Evolutionary conservation across 2,329 filamentous ascomycete genomes (phyloP), one percentile per base, ranked within the genome.

Genomic region (Alternaria gaisen): DNA sequence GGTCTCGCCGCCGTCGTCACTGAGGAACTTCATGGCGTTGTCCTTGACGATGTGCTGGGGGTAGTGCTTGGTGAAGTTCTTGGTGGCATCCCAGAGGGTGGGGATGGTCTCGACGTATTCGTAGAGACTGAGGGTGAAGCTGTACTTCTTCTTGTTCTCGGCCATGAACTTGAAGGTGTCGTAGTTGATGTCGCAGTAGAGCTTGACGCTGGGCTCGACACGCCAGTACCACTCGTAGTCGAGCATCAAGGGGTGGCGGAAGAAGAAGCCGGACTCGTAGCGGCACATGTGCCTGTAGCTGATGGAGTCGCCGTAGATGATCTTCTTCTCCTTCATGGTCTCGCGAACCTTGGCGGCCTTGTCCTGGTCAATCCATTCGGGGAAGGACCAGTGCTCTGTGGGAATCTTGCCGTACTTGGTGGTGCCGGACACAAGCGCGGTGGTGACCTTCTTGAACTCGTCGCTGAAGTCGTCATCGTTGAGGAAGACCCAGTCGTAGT

Each of bases 151-250:
- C 80, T 91, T 90, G 81, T 97, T 89, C 77, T 98, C 94, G 71
- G 91, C 90, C 93, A 99, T 97, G 83, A 88, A 93, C 67, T 92
- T 92, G 89, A 99, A 99, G 8, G 95, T 92, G 76, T 99, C 95
- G 80, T 97, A 97, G 80, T 93, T 87, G 74, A 99, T 87, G 77
- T 99, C 95, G 82, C 95, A 99, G 86, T 88, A 97, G 64, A 99
- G 90, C 84, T 98, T 92, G 77, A 99, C 89, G 81, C 92, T 95
- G 72, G 95, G 95, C 85, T 99, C 95, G 14, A 99, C 95, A 70
- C 96, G 92, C 95, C 95, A 99, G 87, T 99, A 99, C 88, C 93
- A 99, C 77, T 99, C 95, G 81, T 97, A 99, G 79, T 98, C 93
- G 79, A 92, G 82, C 92, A 99, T 94, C 69, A 97, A 83, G 30